Percentiles rank a stretch among this genome's conserved stretches.
Conservation (phyloP, 495 filamentous ascomycete species). For the Chaetomium fimeti region DNA sequence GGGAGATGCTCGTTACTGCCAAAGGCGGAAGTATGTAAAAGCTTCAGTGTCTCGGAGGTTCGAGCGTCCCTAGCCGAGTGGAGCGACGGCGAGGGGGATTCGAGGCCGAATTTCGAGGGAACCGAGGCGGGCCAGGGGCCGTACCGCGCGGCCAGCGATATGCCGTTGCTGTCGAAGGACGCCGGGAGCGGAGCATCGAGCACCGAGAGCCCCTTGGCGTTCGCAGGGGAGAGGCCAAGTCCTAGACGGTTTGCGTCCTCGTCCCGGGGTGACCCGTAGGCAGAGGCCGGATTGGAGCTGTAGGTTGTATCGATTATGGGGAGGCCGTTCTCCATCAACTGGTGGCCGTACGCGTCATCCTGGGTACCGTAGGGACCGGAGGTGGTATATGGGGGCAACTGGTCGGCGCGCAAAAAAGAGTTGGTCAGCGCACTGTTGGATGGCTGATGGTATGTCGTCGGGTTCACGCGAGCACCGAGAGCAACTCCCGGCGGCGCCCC, state of each 20-base stretch:
- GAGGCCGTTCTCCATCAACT: constrained; percentile 53
- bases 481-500: constrained; percentile 50
- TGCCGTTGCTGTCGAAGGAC: constrained; percentile 95
- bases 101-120: constrained; percentile 86
- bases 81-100: constrained; percentile 79
- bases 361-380: constrained; percentile 41
- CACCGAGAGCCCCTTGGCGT: constrained; percentile 67
- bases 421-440: constrained; percentile 77
- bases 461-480: constrained; percentile 70
- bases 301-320: constrained; percentile 80
- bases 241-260: constrained; percentile 58
- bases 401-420: constrained; percentile 70
- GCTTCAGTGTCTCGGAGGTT: constrained; percentile 72
- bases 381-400: constrained; percentile 40
- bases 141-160: constrained; percentile 83
- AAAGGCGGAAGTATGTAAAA: constrained; percentile 81
- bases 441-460: constrained; percentile 48
- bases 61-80: constrained; percentile 55
- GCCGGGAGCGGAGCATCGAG: constrained; percentile 91
- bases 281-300: constrained; percentile 70
- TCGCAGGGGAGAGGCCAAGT: constrained; percentile 72
- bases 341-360: constrained; percentile 46
- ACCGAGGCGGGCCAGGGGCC: constrained; percentile 91
- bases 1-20: constrained; percentile 53
- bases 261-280: constrained; percentile 85